Evolutionary conservation across 2,329 filamentous ascomycete species (phyloP), one percentile per base, ranked within the genome.

Genomic region (Monosporascus sp.): DNA sequence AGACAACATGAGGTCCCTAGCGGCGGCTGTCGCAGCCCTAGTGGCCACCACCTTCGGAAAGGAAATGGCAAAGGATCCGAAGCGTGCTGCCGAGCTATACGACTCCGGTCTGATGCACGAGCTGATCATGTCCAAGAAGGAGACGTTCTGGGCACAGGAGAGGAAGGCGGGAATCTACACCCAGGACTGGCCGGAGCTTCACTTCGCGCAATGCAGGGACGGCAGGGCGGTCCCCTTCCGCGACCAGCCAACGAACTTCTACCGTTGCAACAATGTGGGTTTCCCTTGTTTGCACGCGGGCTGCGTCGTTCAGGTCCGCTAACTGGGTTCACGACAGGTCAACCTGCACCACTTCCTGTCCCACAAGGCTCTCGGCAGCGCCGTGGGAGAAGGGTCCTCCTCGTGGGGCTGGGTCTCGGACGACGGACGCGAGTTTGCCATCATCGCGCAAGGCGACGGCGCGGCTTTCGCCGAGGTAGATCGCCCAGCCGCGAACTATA

Each of bases 361-460:
- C 7, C 70, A 72, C 57, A 63, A 58, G 6, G 63, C 67, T 46
- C 66, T 72, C 11, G 70, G 69, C 37, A 68, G 65, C 59, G 61
- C 60, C 41, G 64, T 57, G 24, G 68, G 67, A 22, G 63, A 68
- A 51, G 70, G 70, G 27, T 66, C 68, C 9, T 68, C 67, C 3
- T 78, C 76, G 0, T 81, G 78, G 78, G 79, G 79, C 7, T 80
- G 79, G 78, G 78, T 76, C 0, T 74, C 77, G 17, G 66, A 68
- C 1, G 71, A 75, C 44, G 78, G 78, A 26, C 77, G 79, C 20
- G 79, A 82, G 56, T 81, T 82, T 52, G 72, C 77, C 46, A 76
- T 77, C 56, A 75, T 80, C 56, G 78, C 76, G 1, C 79, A 82
- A 58, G 72, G 72, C 27, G 79, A 82, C 57, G 79, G 79, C 11